Evolutionary conservation across 768 basidiomycete genomes (phyloP).

Genomic region (Krasilnikovozyma curviuscula): DNA sequence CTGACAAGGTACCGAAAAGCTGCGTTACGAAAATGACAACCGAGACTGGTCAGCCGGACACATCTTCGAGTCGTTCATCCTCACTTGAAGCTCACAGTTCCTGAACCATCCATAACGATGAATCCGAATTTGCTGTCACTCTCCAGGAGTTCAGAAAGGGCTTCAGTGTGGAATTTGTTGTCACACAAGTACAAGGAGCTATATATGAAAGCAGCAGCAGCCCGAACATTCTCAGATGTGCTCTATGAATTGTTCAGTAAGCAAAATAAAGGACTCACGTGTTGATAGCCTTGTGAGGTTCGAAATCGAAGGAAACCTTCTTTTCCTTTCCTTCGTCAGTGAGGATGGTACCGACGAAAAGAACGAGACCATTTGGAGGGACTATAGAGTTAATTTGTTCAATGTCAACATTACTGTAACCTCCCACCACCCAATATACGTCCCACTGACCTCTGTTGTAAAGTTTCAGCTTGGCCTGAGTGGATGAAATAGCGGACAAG

Average conservation of each 20-base stretch:
- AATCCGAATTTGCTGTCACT: conserved; percentile 96
- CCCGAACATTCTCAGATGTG: not conserved
- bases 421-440: too few relatives aligned
- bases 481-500: conserved; percentile 90
- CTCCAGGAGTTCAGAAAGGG: conserved; percentile 84
- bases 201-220: conserved; percentile 4
- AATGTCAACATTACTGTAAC: too few relatives aligned
- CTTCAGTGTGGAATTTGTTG: conserved; percentile 99
- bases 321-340: conserved; percentile 99
- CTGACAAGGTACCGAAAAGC: conserved; percentile 84
- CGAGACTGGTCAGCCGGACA: not conserved
- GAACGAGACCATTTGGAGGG: conserved; percentile 86
- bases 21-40: not conserved
- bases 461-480: conserved; percentile 89
- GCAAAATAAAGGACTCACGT: conserved; percentile 42
- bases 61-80: too few relatives aligned
- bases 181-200: conserved; percentile 96
- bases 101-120: conserved; percentile 84
- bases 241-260: not conserved
- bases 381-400: too few relatives aligned
- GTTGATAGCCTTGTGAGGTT: conserved; percentile 97
- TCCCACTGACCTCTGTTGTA: conserved; percentile 48
- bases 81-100: too few relatives aligned
- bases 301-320: conserved; percentile 95
- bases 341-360: conserved; percentile 93